These are phyloP conservation scores for Neofusicoccum cordaticola DNA, from an alignment of 2,329 filamentous ascomycete genomes.

Conservation along the genomic window DNA sequence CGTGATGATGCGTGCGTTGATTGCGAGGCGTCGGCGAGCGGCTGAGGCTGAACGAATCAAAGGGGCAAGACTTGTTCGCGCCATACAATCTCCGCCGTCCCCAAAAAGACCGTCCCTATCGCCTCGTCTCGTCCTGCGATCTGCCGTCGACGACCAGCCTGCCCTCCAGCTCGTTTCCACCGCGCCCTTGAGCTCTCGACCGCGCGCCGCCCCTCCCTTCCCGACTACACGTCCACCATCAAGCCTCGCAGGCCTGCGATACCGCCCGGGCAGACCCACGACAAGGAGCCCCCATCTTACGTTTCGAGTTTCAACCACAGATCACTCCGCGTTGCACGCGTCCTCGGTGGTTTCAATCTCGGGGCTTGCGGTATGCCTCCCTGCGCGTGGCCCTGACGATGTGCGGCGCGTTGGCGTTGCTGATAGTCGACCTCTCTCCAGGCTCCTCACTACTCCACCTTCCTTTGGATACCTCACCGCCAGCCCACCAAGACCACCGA, in stretches of 20 bases:
- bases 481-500: not conserved
- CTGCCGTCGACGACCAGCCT: constrained; percentile 7
- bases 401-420: constrained; percentile 22
- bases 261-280: not conserved
- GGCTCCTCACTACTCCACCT: constrained; percentile 31
- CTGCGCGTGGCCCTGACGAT: constrained; percentile 19
- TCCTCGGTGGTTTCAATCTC: constrained; percentile 23
- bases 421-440: constrained; percentile 29
- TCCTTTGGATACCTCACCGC: constrained; percentile 34
- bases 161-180: constrained; percentile 12
- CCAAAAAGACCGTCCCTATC: constrained; percentile 14
- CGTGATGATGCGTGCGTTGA: constrained; percentile 13
- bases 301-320: constrained; percentile 38
- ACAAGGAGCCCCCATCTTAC: constrained; percentile 17
- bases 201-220: constrained; percentile 13
- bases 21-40: constrained; percentile 15
- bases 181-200: not conserved
- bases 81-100: constrained; percentile 17
- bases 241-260: too few relatives aligned
- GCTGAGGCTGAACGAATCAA: constrained; percentile 16
- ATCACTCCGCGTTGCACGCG: constrained; percentile 35
- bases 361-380: constrained; percentile 31
- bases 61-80: constrained; percentile 15
- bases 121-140: constrained; percentile 5
- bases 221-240: not conserved